Conservation (phyloP, 2,329 filamentous ascomycete genomes). For the Penicillium expansum region DNA sequence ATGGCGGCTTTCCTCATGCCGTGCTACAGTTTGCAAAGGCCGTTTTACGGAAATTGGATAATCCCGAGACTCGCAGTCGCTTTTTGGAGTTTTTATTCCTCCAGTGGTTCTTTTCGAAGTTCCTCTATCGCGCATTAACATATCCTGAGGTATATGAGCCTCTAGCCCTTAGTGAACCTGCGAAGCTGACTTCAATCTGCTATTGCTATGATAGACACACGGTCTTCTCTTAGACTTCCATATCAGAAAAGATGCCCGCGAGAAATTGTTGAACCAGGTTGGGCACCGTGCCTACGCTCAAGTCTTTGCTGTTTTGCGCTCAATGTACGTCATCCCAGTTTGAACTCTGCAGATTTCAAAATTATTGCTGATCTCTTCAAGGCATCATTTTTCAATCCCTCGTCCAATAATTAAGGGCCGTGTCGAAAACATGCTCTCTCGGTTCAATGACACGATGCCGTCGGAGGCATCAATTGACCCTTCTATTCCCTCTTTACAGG, state of each 20-base stretch:
- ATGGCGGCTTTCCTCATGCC: slow-evolving; percentile 82
- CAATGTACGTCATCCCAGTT: slow-evolving; percentile 55
- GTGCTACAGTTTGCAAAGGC: slow-evolving; percentile 81
- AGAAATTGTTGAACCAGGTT: slow-evolving; percentile 70
- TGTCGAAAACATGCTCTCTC: slow-evolving; percentile 41
- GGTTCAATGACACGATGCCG: slow-evolving; percentile 19
- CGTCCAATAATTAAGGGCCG: slow-evolving; percentile 34
- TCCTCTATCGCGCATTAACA: slow-evolving; percentile 77
- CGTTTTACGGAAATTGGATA: slow-evolving; percentile 71
- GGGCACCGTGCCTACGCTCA: slow-evolving; percentile 75
- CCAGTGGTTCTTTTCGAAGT: slow-evolving; percentile 89
- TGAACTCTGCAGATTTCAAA: slow-evolving; percentile 30
- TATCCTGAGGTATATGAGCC: slow-evolving; percentile 73
- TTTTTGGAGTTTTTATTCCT: slow-evolving; percentile 82
- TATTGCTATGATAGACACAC: slow-evolving; percentile 46
- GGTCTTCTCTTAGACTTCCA: slow-evolving; percentile 80
- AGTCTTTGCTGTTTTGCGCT: slow-evolving; percentile 70
- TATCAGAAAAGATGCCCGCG: slow-evolving; percentile 84
- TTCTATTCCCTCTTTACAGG: not conserved
- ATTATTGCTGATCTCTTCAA: slow-evolving; percentile 15
- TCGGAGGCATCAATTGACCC: slow-evolving; percentile 1
- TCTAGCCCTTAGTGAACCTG: not conserved
- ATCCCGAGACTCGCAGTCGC: slow-evolving; percentile 67
- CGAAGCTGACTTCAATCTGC: slow-evolving; percentile 32
- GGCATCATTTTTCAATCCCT: slow-evolving; percentile 38